These are phyloP conservation scores for Celoporthe dispersa DNA, from an alignment of 2,329 filamentous ascomycete genomes.

Conservation along the genomic window DNA sequence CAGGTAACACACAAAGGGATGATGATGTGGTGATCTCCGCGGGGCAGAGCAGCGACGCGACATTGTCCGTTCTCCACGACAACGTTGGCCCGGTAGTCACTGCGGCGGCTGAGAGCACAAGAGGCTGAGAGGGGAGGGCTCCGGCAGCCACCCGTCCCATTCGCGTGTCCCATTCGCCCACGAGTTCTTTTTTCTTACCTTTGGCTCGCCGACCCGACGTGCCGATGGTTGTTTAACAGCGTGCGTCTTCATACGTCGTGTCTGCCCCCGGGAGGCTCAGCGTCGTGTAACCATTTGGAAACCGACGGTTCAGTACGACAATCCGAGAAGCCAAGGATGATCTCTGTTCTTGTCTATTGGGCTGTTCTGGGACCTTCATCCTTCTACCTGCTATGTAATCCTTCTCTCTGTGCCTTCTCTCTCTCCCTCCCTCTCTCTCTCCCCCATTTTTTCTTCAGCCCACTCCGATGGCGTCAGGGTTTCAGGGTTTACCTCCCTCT, in stretches of 20 bases:
- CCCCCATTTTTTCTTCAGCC: neutral
- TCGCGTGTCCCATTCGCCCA: neutral
- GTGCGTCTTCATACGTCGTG: neutral
- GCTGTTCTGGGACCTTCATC: neutral
- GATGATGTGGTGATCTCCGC: neutral
- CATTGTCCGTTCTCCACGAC: neutral
- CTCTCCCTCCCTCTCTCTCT: neutral
- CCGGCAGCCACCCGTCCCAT: neutral
- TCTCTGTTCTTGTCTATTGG: neutral
- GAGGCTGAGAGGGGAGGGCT: neutral
- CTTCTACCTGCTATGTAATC: neutral
- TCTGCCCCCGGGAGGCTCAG: neutral
- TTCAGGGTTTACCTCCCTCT: neutral
- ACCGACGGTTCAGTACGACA: conserved; percentile 3
- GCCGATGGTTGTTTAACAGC: neutral
- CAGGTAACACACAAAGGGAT: neutral
- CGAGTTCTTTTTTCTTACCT: neutral
- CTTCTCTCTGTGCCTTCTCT: neutral
- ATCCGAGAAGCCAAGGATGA: neutral
- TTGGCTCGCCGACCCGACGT: neutral
- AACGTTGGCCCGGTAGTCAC: neutral
- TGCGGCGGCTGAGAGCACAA: neutral
- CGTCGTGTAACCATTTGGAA: neutral
- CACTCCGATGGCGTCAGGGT: neutral
- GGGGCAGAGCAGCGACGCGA: neutral